These are phyloP conservation scores for Plasmodium sp. DNA, from an alignment of 169 alveolate species.

Conservation along the genomic window DNA sequence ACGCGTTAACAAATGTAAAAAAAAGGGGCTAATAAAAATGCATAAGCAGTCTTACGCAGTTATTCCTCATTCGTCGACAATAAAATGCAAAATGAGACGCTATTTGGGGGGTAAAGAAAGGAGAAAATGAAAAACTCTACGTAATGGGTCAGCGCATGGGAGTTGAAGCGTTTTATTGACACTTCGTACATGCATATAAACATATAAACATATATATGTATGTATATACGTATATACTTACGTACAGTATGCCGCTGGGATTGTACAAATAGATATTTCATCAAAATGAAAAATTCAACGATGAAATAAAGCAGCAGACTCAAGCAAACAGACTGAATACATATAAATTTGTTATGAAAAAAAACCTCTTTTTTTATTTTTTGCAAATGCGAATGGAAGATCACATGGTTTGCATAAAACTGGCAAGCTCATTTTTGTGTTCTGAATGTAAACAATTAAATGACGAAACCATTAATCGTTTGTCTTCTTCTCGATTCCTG, in stretches of 20 bases:
- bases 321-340: neutral
- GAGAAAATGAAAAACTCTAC: neutral
- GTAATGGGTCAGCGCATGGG: neutral
- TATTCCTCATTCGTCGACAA: neutral
- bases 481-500: neutral
- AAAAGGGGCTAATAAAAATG: neutral
- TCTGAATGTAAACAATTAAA: neutral
- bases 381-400: neutral
- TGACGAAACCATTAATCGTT: neutral
- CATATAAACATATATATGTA: neutral
- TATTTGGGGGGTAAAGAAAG: neutral
- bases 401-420: neutral
- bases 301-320: neutral
- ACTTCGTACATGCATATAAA: neutral
- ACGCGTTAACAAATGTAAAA: neutral
- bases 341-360: neutral
- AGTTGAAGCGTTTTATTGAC: neutral
- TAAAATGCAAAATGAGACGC: neutral
- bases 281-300: neutral
- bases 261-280: neutral
- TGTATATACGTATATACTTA: neutral
- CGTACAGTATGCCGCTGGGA: neutral
- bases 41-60: neutral
- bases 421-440: neutral
- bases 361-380: neutral